Conservation (phyloP, 2,329 filamentous ascomycete species). For the Paracorniculantispora psalliotae region DNA sequence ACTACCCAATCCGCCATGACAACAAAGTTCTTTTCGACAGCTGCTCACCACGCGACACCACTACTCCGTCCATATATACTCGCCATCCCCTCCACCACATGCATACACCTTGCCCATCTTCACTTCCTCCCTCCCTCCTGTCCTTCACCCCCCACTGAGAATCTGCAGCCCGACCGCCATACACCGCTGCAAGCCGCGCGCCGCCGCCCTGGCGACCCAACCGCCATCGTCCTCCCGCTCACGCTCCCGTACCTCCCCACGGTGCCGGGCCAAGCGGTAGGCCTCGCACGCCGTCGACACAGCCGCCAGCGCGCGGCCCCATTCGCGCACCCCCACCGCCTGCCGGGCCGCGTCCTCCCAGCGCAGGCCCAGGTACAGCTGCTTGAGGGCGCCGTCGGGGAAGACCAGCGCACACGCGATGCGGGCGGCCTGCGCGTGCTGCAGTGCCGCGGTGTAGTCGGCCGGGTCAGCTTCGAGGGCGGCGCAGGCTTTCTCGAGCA, state of each 20-base stretch:
- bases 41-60: too few relatives aligned
- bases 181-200: not conserved
- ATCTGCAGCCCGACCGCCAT: not conserved
- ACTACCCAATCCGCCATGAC: too few relatives aligned
- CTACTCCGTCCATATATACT: too few relatives aligned
- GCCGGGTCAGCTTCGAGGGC: not conserved
- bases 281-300: not conserved
- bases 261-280: not conserved
- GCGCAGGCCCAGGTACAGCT: not conserved
- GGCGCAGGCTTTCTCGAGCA: not conserved
- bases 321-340: not conserved
- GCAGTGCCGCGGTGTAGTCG: not conserved
- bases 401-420: not conserved
- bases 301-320: not conserved
- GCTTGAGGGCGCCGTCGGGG: not conserved
- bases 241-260: too few relatives aligned
- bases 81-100: too few relatives aligned
- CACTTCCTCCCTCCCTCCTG: too few relatives aligned
- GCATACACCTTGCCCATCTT: too few relatives aligned
- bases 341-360: not conserved
- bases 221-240: not conserved
- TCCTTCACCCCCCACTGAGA: not conserved
- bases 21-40: too few relatives aligned
- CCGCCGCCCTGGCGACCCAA: not conserved
- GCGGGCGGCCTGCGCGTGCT: not conserved